Percentiles rank a stretch among this genome's conserved stretches.
Evolutionary conservation across 2,329 filamentous ascomycete genomes (phyloP).

Genomic region (Knoxdaviesia proteae): DNA sequence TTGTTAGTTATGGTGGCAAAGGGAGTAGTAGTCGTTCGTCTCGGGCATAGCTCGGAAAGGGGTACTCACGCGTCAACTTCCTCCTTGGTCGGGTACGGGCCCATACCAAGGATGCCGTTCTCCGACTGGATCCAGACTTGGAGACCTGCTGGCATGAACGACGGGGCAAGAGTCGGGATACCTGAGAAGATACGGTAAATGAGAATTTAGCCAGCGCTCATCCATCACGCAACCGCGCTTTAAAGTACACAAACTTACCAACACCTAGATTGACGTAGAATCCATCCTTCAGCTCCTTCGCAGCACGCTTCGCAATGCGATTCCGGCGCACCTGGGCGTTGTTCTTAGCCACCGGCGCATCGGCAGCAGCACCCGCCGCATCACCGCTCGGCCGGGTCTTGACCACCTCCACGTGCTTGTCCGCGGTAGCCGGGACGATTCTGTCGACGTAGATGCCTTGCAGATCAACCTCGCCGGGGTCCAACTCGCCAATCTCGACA

Average conservation of each 20-base stretch:
- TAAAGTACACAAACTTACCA: conserved; percentile 11
- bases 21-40: no score
- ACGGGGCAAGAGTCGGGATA: conserved; percentile 73
- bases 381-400: conserved; percentile 16
- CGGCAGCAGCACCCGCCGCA: conserved; percentile 12
- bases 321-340: conserved; percentile 35
- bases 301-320: conserved; percentile 55
- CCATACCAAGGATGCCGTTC: conserved; percentile 72
- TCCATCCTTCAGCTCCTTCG: conserved; percentile 62
- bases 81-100: conserved; percentile 53
- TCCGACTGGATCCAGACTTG: conserved; percentile 73
- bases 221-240: background rate
- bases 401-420: conserved; percentile 52
- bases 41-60: no score
- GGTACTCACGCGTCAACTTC: conserved; percentile 39
- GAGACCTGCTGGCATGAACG: conserved; percentile 44
- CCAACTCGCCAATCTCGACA: conserved; percentile 51
- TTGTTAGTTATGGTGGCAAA: background rate
- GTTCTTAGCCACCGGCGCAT: conserved; percentile 18
- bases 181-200: conserved; percentile 14
- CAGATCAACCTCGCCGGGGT: conserved; percentile 54
- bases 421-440: conserved; percentile 51
- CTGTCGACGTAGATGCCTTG: conserved; percentile 70
- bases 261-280: conserved; percentile 68
- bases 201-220: no score